Percentiles rank a stretch among this genome's conserved stretches.
Conservation (phyloP, 1,284 basidiomycete genomes). For the Ceratobasidium sp. region DNA sequence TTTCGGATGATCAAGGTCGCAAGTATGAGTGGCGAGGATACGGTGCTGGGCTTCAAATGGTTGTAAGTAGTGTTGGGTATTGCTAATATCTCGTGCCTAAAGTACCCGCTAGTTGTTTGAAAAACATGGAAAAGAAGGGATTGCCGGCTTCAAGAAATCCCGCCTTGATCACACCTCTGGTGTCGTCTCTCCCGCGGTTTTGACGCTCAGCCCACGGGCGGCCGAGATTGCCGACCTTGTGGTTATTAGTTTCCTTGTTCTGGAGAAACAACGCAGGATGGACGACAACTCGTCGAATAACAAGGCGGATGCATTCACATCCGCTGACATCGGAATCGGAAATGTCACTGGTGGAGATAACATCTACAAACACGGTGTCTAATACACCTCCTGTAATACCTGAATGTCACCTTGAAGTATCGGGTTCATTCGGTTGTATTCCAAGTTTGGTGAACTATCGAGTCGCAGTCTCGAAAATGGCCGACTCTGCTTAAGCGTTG, state of each 20-base stretch:
- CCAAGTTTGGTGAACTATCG: too few species aligned
- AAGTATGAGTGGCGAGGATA: slow-evolving; percentile 48
- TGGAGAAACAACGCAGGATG: slow-evolving; percentile 46
- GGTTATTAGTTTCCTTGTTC: slow-evolving; percentile 31
- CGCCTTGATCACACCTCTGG: slow-evolving; percentile 7
- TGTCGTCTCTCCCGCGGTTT: background rate
- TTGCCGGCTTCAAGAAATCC: slow-evolving; percentile 38
- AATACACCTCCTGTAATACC: background rate
- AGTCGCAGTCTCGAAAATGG: too few species aligned
- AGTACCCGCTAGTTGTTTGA: slow-evolving; percentile 1
- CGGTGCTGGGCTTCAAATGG: slow-evolving; percentile 44
- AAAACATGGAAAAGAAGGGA: slow-evolving; percentile 11
- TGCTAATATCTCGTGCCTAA: too few species aligned
- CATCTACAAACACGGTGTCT: slow-evolving; percentile 30
- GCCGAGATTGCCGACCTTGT: slow-evolving; percentile 47
- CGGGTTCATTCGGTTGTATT: too few species aligned
- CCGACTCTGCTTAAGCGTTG: background rate
- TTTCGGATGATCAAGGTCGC: slow-evolving; percentile 47
- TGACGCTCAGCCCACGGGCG: slow-evolving; percentile 44
- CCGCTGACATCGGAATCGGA: slow-evolving; percentile 19
- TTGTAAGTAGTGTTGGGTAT: slow-evolving; percentile 21
- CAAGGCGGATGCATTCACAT: slow-evolving; percentile 37
- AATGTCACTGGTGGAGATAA: slow-evolving; percentile 32
- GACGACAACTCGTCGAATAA: slow-evolving; percentile 44
- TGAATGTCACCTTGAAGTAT: too few species aligned